A percentile compares a stretch with the other conserved stretches of the same genome.
These are phyloP conservation scores for Batrachochytrium dendrobatidis DNA, from an alignment of 371 early-diverging fungal genomes.

Conservation along the genomic window DNA sequence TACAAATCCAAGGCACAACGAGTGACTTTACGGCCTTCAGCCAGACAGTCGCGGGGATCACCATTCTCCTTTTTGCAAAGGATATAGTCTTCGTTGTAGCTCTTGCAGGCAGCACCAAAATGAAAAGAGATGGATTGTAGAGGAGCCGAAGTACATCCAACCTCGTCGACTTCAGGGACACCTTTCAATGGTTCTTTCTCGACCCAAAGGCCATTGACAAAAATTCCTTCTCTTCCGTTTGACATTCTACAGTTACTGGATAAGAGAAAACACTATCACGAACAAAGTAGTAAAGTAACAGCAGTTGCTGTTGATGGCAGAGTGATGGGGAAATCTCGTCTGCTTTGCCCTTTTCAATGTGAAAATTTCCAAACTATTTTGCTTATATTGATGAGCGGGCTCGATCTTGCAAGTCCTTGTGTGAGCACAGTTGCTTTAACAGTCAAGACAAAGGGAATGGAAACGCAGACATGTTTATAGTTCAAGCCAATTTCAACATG, in stretches of 20 bases:
- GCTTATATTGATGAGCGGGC: no score
- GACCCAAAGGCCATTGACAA: slow-evolving; percentile 46
- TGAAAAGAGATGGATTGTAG: slow-evolving; percentile 87
- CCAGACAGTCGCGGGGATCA: slow-evolving; percentile 83
- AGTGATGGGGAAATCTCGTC: no score
- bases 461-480: no score
- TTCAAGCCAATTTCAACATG: no score
- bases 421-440: no score
- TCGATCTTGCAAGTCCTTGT: no score
- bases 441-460: no score
- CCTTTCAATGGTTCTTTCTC: slow-evolving; percentile 34
- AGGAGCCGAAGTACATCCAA: slow-evolving; percentile 88
- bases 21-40: slow-evolving; percentile 92
- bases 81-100: slow-evolving; percentile 93
- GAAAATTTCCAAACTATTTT: no score
- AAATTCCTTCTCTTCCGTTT: slow-evolving; percentile 40
- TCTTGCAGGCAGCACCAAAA: slow-evolving; percentile 82
- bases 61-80: slow-evolving; percentile 87
- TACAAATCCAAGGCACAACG: slow-evolving; percentile 88
- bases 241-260: slow-evolving; percentile 20
- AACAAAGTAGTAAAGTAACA: no score
- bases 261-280: no score
- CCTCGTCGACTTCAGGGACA: slow-evolving; percentile 66
- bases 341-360: no score
- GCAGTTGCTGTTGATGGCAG: no score